phyloP scores from a whole-genome alignment of 306 rosid species.

The Cucurbita moschata region DNA sequence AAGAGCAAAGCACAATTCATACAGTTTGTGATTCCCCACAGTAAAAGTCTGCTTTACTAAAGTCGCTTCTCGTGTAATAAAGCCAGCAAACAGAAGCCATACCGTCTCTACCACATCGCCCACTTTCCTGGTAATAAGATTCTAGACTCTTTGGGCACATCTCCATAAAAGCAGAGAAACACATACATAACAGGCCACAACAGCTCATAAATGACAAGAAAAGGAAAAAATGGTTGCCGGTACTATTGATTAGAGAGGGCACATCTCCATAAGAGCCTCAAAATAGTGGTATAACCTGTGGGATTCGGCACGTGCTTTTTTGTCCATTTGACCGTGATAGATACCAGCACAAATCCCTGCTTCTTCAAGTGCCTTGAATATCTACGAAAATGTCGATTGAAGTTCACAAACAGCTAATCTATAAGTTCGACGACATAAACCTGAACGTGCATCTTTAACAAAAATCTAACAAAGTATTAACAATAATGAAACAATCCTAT shows the following conservation, averaged over 20 bases:
- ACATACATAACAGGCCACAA: background rate
- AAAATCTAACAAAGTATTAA: background rate
- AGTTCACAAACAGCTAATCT: conserved; percentile 7
- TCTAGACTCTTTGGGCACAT: conserved; percentile 88
- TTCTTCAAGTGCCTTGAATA: conserved; percentile 45
- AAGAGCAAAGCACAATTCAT: conserved; percentile 1
- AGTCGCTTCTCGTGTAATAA: conserved; percentile 78
- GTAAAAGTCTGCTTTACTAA: conserved; percentile 49
- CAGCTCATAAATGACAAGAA: background rate
- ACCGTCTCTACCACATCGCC: conserved; percentile 92
- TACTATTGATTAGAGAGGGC: background rate
- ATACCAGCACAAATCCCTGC: conserved; percentile 55
- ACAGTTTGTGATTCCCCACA: conserved; percentile 48
- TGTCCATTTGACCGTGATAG: conserved; percentile 74
- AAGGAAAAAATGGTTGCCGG: background rate
- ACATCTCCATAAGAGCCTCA: background rate
- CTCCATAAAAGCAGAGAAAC: conserved; percentile 1
- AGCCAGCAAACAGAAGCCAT: conserved; percentile 87
- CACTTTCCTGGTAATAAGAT: conserved; percentile 90
- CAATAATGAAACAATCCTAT: background rate
- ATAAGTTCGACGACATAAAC: background rate
- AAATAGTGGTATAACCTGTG: conserved; percentile 42
- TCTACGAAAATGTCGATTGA: conserved; percentile 21
- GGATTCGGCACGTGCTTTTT: conserved; percentile 59
- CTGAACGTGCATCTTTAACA: background rate